Conservation (phyloP, 2,329 filamentous ascomycete species). For the Trichoderma semiorbis region DNA sequence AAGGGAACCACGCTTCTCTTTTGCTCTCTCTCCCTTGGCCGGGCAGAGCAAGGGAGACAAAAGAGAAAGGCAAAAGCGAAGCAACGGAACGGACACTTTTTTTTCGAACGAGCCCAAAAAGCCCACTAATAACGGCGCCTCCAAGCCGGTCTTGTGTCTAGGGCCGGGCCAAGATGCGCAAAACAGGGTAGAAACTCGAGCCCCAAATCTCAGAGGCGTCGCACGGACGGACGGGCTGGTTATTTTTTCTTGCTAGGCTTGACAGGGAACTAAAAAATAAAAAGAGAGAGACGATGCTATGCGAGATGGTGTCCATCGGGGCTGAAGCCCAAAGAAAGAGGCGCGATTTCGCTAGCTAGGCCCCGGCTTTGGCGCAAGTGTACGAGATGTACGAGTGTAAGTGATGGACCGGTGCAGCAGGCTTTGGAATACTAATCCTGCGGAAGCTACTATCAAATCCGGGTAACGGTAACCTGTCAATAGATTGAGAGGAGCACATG, state of each 20-base stretch:
- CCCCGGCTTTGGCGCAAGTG: background rate
- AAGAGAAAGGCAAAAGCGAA: background rate
- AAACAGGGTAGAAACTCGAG: background rate
- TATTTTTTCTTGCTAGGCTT: background rate
- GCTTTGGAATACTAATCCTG: background rate
- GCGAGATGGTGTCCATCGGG: conserved; percentile 9
- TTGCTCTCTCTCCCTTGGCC: background rate
- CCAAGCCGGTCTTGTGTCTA: background rate
- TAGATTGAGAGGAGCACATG: background rate
- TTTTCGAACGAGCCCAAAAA: background rate
- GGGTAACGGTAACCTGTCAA: background rate
- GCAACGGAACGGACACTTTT: background rate
- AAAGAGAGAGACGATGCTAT: background rate
- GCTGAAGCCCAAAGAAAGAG: conserved; percentile 4
- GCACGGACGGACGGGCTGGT: background rate
- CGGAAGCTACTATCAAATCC: too few species aligned
- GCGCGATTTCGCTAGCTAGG: background rate
- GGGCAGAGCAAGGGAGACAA: background rate
- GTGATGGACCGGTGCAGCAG: background rate
- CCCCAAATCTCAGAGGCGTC: background rate
- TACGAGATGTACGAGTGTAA: background rate
- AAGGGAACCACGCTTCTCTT: background rate
- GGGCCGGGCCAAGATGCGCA: background rate
- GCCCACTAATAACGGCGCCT: conserved; percentile 3
- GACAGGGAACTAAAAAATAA: background rate